A percentile compares a stretch with the other conserved stretches of the same genome.
Evolutionary conservation across 2,329 filamentous ascomycete genomes (phyloP).

Genomic region (Cladosporium colombiae): DNA sequence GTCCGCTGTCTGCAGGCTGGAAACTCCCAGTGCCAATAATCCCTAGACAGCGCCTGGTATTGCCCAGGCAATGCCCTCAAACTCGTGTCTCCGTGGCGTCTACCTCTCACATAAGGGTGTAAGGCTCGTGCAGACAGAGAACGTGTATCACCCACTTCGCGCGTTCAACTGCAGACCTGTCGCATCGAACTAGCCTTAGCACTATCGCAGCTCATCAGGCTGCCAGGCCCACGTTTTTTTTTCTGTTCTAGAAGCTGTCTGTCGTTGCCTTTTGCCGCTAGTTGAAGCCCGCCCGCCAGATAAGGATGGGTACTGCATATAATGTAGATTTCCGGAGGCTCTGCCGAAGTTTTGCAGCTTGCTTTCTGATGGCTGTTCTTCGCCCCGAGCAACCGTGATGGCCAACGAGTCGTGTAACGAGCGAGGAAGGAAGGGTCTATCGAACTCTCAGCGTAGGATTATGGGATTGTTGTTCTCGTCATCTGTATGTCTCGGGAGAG

Average conservation of each 20-base stretch:
- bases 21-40: background rate
- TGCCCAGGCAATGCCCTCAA: background rate
- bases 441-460: background rate
- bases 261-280: background rate
- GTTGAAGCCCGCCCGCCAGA: background rate
- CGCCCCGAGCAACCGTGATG: constrained; percentile 3
- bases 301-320: background rate
- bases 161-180: constrained; percentile 12
- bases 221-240: background rate
- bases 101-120: background rate
- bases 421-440: background rate
- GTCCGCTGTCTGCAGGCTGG: background rate
- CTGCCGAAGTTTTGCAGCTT: background rate
- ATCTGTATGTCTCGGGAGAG: background rate
- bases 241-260: constrained; percentile 5
- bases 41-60: background rate
- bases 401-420: background rate
- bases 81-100: constrained; percentile 8
- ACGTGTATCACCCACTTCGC: constrained; percentile 9
- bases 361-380: background rate
- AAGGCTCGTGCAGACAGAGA: constrained; percentile 2
- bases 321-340: background rate
- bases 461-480: background rate
- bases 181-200: background rate
- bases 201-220: background rate